Evolutionary conservation across 805 yeast species (phyloP), one percentile per base, ranked within the genome.

Genomic region (Ogataea thermomethanolica): DNA sequence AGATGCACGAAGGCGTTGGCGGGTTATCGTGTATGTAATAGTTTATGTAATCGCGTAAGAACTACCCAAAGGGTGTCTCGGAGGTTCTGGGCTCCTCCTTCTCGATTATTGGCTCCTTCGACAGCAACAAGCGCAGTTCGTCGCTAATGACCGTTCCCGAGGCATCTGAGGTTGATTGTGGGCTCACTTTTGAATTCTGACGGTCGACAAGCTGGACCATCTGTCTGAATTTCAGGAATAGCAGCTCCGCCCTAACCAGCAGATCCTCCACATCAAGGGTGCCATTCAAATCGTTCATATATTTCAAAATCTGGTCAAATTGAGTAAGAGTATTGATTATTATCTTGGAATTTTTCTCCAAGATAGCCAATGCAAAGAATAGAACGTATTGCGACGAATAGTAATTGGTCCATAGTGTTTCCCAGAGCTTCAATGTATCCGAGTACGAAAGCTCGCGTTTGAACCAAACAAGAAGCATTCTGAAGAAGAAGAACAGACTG

Each of bases 381-480:
- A 93, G 64, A 51, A 89, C 95, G 59, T 83, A 90, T 60, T 93
- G 97, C 5, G 93, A 80, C 0, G 91, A 76, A 55, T 86, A 80
- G 54, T 67, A 83, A 63, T 91, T 91, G 0, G 98, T 91, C 81
- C 93, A 87, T 33, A 93, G 67, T 3, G 84, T 79, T 56, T 91
- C 99, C 98, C 98, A 91, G n/a, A 91, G 69, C 22, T 75, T 68
- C 56, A 84, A 65, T 1, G 87, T 84, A 39, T 86, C 86, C 34
- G 76, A 76, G 75, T 91, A 85, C 21, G 73, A 74, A 48, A 93
- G 82, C 56, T 93, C 99, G 35, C 99, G 76, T 60, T 93, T 93
- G 59, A 76, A 93, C 96, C 96, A 90, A 2, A 93, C 97, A 28
- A 93, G 68, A 11, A 93, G 66, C 98, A 93, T 91, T 45, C 98